phyloP scores from a whole-genome alignment of 1,284 basidiomycete genomes.

The Phlebopus sp. region DNA sequence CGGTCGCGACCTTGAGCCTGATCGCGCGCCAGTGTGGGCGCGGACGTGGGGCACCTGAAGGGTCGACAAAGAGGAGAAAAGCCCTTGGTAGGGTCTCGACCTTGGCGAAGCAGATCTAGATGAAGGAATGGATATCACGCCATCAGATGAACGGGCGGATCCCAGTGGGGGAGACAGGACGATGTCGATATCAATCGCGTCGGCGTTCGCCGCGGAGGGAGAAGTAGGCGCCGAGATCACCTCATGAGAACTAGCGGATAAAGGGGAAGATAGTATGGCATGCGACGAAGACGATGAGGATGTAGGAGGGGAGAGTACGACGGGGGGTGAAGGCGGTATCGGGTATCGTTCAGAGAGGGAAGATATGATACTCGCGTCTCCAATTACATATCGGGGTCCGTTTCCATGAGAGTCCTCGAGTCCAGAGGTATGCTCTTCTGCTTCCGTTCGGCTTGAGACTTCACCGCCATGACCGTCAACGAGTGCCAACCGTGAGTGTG shows the following conservation, averaged over 20 bases:
- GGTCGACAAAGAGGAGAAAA: conserved; percentile 6
- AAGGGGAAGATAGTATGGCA: too few species aligned
- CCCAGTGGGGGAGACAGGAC: background rate
- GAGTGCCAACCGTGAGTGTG: too few species aligned
- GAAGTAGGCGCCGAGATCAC: conserved; percentile 26
- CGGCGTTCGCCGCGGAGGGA: conserved; percentile 18
- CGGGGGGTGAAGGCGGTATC: conserved; percentile 26
- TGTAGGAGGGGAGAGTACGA: conserved; percentile 26
- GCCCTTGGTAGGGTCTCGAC: background rate
- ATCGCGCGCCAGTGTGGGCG: background rate
- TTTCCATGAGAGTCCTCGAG: background rate
- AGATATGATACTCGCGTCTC: conserved; percentile 17
- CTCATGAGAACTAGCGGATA: background rate
- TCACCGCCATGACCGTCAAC: too few species aligned
- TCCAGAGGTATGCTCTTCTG: background rate
- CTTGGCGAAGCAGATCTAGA: background rate
- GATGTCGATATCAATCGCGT: conserved; percentile 8
- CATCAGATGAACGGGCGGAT: background rate
- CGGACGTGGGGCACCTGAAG: conserved; percentile 16
- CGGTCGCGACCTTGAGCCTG: conserved; percentile 6
- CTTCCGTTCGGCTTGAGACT: background rate
- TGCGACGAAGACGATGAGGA: conserved; percentile 12
- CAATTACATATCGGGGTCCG: background rate
- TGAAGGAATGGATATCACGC: background rate
- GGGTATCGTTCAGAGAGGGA: conserved; percentile 34